Evolutionary conservation across 78 protist genomes (phyloP).

Genomic region (Dictyostelium brefeldianum): DNA sequence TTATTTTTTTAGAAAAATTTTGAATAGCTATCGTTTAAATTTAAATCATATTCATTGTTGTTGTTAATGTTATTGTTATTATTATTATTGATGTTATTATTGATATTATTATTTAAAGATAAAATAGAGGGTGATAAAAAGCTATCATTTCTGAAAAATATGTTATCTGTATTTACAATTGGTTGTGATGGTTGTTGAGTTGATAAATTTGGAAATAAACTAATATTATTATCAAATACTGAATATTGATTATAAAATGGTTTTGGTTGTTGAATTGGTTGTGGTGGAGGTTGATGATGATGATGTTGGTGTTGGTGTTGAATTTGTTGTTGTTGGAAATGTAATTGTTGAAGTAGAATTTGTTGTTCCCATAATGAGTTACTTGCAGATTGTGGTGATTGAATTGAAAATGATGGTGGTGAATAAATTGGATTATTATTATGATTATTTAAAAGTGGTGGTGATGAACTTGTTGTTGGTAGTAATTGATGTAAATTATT

Average conservation of each 20-base stretch:
- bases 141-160: background rate
- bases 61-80: background rate
- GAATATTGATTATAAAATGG: background rate
- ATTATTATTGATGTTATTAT: background rate
- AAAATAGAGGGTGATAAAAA: slow-evolving; percentile 1
- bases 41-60: background rate
- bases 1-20: no score
- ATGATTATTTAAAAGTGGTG: no score
- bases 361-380: slow-evolving; percentile 4
- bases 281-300: background rate
- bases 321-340: background rate
- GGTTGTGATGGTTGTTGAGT: background rate
- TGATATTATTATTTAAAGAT: background rate
- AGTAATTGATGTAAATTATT: background rate
- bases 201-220: background rate
- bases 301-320: background rate
- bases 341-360: slow-evolving; percentile 7
- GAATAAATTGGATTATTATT: background rate
- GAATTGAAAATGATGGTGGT: background rate
- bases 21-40: no score
- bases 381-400: background rate
- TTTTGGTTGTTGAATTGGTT: background rate
- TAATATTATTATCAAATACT: background rate
- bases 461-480: background rate
- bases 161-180: slow-evolving; percentile 5